Base-by-base conservation (phyloP, 495 filamentous ascomycete species). In the Polyplosphaeria fusca region DNA sequence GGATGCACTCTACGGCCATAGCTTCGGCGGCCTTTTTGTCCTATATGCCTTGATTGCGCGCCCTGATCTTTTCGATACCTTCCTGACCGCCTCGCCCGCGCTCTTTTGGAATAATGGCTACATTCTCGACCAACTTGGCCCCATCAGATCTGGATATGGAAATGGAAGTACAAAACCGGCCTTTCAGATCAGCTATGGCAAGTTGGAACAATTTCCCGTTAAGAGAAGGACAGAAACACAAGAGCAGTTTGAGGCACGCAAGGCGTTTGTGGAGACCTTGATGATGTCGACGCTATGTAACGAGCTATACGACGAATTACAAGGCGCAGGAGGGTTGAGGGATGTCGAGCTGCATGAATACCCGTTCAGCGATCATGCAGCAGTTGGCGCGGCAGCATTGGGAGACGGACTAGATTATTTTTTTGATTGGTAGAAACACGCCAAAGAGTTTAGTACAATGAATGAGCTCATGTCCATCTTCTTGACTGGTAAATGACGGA, bases 371-470 rank as follows among this genome's bases (percentile, higher is more conserved):
- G 30, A 61, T 42, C 58, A 61, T 51, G 58, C 58, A 5, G 38
- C 44, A 42, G 58, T 61, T 9, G 58, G 44, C 4, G 44, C 30
- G 3, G 44, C 44, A 20, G 58, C 58, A 9, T 42, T 61, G 4
- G 35, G n/a, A 5, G 58, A 61, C 46, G 58, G 58, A 13, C 49
- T 61, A 50, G 58, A 61, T 28, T 61, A 61, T 46, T 61, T 61
- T 39, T 27, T 61, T 4, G 50, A 61, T 40, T 55, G 46, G 50
- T 55, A 14, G 14, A 14, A 35, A 35, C 30, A n/a, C n/a, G n/a
- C n/a, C n/a, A n/a, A n/a, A n/a, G n/a, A n/a, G n/a, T n/a, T n/a
- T n/a, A n/a, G n/a, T n/a, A n/a, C n/a, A n/a, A n/a, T n/a, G n/a
- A n/a, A n/a, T n/a, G n/a, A n/a, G n/a, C n/a, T n/a, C n/a, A n/a